Evolutionary conservation across 768 basidiomycete species (phyloP).

Genomic region (Brasilioporus rufonigricans): DNA sequence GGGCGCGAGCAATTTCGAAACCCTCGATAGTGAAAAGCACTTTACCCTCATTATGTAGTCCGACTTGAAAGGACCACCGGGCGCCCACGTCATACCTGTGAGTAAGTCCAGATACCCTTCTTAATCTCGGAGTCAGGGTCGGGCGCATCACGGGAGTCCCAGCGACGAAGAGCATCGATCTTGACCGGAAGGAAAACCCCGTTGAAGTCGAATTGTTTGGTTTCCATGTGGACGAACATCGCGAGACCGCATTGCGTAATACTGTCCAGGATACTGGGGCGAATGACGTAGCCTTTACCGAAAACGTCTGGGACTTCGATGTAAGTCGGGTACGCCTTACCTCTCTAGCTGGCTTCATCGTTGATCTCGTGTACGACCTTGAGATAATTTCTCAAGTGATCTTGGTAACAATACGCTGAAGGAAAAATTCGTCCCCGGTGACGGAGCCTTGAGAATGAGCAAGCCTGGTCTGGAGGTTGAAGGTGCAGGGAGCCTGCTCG

Average conservation of each 20-base stretch:
- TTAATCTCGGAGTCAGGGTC: conserved; percentile 26
- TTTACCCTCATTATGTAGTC: conserved; percentile 31
- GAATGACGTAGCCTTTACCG: conserved; percentile 30
- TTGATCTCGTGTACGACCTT: conserved; percentile 28
- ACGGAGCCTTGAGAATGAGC: conserved; percentile 15
- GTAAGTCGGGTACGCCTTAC: conserved; percentile 28
- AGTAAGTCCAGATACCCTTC: conserved; percentile 32
- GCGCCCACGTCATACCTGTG: conserved; percentile 21
- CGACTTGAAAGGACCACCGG: conserved; percentile 21
- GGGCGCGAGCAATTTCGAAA: conserved; percentile 34
- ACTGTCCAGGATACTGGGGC: conserved; percentile 34
- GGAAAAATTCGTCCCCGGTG: conserved; percentile 21
- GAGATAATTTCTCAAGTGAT: conserved; percentile 28
- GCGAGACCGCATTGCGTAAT: conserved; percentile 33
- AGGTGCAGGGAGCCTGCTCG: conserved; percentile 16
- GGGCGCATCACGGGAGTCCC: conserved; percentile 26
- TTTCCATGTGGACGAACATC: conserved; percentile 29
- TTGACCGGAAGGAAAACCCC: conserved; percentile 32
- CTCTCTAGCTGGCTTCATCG: conserved; percentile 26
- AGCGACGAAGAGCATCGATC: conserved; percentile 30
- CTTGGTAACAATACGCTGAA: conserved; percentile 19
- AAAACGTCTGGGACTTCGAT: conserved; percentile 27
- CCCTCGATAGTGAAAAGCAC: conserved; percentile 34
- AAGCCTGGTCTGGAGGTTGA: conserved; percentile 24
- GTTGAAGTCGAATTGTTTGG: conserved; percentile 31